Evolutionary conservation across 2,329 filamentous ascomycete genomes (phyloP).

Genomic region (Clonostachys rosea): DNA sequence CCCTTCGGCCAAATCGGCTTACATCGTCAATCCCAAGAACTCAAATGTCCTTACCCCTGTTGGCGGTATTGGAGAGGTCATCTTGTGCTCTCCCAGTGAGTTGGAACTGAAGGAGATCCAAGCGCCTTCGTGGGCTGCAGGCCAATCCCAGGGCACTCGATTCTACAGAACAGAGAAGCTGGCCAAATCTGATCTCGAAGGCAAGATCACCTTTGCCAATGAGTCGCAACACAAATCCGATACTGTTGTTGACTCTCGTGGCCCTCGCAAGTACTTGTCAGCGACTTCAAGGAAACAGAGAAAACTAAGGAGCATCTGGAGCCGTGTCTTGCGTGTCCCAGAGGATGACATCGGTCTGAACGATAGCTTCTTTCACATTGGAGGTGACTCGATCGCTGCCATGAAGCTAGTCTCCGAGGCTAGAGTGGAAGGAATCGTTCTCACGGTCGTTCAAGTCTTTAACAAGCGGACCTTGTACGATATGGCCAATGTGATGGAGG

Average conservation of each 20-base stretch:
- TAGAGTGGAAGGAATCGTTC: conserved; percentile 35
- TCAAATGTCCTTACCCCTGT: conserved; percentile 25
- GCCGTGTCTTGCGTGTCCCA: conserved; percentile 33
- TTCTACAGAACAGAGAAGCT: conserved; percentile 34
- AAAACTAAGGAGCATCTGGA: conserved; percentile 41
- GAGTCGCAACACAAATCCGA: conserved; percentile 6
- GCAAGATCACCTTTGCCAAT: conserved; percentile 13
- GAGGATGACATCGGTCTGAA: conserved; percentile 44
- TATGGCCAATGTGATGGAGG: conserved; percentile 45
- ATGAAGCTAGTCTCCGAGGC: conserved; percentile 58
- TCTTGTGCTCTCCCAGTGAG: conserved; percentile 24
- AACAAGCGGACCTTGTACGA: conserved; percentile 40
- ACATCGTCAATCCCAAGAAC: conserved; percentile 32
- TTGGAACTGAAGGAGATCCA: conserved; percentile 15
- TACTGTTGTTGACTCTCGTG: not conserved
- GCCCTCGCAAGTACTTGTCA: conserved; percentile 22
- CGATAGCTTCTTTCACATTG: conserved; percentile 56
- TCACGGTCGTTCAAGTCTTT: conserved; percentile 55
- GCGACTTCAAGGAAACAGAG: conserved; percentile 35
- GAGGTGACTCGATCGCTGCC: conserved; percentile 55
- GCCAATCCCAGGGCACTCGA: conserved; percentile 1
- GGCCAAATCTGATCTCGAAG: conserved; percentile 26
- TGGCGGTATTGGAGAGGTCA: conserved; percentile 36
- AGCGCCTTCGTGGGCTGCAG: conserved; percentile 19
- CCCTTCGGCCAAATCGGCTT: conserved; percentile 20